Base-by-base conservation (phyloP, 768 basidiomycete genomes). In the Pleurotus platypus region DNA sequence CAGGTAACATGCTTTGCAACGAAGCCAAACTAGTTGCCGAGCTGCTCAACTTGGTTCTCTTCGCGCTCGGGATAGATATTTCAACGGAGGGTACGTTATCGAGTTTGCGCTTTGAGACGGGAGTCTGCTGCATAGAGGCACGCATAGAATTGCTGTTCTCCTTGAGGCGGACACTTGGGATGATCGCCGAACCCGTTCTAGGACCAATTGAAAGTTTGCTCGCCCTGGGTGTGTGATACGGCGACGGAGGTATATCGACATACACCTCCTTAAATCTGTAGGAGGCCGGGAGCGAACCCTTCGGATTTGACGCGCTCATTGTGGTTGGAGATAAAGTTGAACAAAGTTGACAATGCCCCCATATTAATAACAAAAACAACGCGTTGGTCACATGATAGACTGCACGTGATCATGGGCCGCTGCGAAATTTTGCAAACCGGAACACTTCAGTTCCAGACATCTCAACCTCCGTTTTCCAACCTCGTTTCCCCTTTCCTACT, bases 211-310 rank as follows among this genome's bases (percentile, higher is more conserved):
- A 13, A 46, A 18, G 13, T 37, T 46, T 26, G 16, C 35, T 38
- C 13, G n/a, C 15, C 35, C 24, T 42, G 61, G 63, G 35, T 12
- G 20, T 35, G 39, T 45, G 67, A 53, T 75, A 66, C 0, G 82
- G 78, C 27, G 80, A 82, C 2, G 74, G 67, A 1, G 86, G 84
- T 15, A 89, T 74, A 56, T 87, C 79, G 46, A 89, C 81, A 63
- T 77, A 90, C 38, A 83, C 78, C 62, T 75, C 75, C 39, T 75
- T 76, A 13, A 69, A 51, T 63, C 75, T 74, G 13, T 67, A 15
- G 71, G 61, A 59, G 62, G 49, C 55, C 59, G 59, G 60, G 64
- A 50, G 20, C 55, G 62, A 16, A 63, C 62, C 18, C 40, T 61
- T 62, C 57, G 62, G 58, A 12, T 57, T 30, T 16, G 61, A 62